A percentile compares a stretch with the other conserved stretches of the same genome.
phyloP scores from a whole-genome alignment of 1,139 yeast species.

The Arxiozyma slooffiae region DNA sequence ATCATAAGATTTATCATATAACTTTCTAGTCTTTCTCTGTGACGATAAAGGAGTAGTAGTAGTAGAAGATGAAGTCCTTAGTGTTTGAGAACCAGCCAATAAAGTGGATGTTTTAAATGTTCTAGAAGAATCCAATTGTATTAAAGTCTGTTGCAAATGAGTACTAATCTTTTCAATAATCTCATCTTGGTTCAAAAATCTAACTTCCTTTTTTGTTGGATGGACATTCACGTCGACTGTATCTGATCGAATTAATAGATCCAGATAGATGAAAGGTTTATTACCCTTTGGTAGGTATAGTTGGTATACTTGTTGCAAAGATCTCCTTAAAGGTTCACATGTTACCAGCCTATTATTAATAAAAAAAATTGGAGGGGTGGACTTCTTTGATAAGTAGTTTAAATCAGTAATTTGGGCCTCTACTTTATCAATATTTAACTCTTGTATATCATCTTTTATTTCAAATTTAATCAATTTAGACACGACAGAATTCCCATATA shows the following conservation, averaged over 20 bases:
- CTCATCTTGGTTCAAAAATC: conserved; percentile 80
- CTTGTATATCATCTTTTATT: conserved; percentile 34
- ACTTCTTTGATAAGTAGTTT: conserved; percentile 60
- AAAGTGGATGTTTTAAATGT: conserved; percentile 55
- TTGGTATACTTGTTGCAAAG: conserved; percentile 54
- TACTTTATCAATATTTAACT: conserved; percentile 32
- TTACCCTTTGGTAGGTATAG: conserved; percentile 71
- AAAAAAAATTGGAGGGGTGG: conserved; percentile 59
- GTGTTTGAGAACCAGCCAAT: conserved; percentile 10
- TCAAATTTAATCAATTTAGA: conserved; percentile 48
- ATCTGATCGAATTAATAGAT: conserved; percentile 53
- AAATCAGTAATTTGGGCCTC: conserved; percentile 62
- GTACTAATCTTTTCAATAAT: conserved; percentile 54
- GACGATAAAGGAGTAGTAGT: not conserved
- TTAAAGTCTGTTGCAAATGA: conserved; percentile 42
- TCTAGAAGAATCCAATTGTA: conserved; percentile 59
- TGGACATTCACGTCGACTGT: conserved; percentile 89
- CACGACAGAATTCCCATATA: conserved; percentile 66
- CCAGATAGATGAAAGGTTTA: conserved; percentile 67
- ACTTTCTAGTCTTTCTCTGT: not conserved
- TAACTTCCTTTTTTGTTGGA: conserved; percentile 89
- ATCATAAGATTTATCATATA: not conserved
- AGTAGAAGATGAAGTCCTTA: not conserved
- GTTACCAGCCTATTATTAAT: conserved; percentile 75
- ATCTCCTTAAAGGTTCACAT: conserved; percentile 70